Base-by-base conservation (phyloP, 1,284 basidiomycete genomes). In the Caloboletus firmus region DNA sequence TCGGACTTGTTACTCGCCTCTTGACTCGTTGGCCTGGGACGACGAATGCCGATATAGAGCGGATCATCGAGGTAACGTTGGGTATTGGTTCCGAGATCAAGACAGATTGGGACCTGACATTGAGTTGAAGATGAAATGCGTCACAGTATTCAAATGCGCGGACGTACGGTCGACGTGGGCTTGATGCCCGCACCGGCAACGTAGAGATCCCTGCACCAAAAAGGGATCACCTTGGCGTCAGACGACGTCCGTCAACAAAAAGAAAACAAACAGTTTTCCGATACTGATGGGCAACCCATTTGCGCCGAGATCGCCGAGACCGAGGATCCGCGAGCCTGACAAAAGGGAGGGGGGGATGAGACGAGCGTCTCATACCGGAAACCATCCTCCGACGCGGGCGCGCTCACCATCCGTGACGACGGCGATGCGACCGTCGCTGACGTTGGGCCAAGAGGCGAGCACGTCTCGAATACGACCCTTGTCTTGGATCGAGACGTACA, bases 81-180 rank as follows among this genome's bases (percentile, higher is more conserved):
- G 49, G 84, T 92, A 72, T 93, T 89, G 13, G 92, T 94, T 18
- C 91, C 91, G 54, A 91, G 77, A 70, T 87, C 84, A 45, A 87
- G 77, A 61, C 81, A 88, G 58, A 94, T 89, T 10, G 91, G 91
- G 13, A 84, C 63, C 70, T 69, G 49, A 13, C n/a, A 15, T 35
- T 17, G 24, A 8, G 31, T 51, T 36, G 41, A 39, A 28, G 13
- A 18, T 3, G 2, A 11, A 32, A 18, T 5, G 26, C 0, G 18
- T 26, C 28, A 37, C 26, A 12, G 12, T 32, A 12, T 26, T 37
- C 15, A 43, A 18, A 20, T 43, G 32, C 22, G 18, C 42, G 12
- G 45, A 64, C 75, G 49, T 57, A 77, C 77, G 13, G 80, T 79
- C n/a, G 81, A 79, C 12, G 67, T 59, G 8, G 81, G 81, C 43